Base-by-base conservation (phyloP, 1,284 basidiomycete genomes). In the Moesziomyces sp. region DNA sequence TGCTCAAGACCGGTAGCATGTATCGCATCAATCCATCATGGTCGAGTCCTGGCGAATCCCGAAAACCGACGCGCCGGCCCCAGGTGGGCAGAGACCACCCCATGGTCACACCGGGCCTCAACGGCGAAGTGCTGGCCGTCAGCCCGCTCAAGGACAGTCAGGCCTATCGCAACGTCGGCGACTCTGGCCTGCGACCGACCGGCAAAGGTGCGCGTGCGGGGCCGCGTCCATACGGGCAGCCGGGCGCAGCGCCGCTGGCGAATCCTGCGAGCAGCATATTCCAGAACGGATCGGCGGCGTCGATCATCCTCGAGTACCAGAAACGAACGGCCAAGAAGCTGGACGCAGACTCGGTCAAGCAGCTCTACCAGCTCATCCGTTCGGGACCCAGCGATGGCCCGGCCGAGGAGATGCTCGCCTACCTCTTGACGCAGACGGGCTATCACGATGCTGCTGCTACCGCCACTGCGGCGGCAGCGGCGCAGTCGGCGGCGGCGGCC, bases 11-110 rank as follows among this genome's bases (percentile, higher is more conserved):
- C 2, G 82, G 82, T 46, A 76, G 73, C 57, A 58, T 80, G 33
- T 83, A 83, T 51, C 71, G 76, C 44, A 61, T 83, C 65, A 83
- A 82, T 52, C 78, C 76, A 14, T 54, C 74, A 28, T 80, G 76
- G 73, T 76, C 70, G 24, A 79, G 78, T 16, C 77, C 72, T 40
- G 76, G 62, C 51, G 72, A 69, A 18, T 74, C 68, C 19, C 60
- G 76, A 8, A 78, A 75, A 65, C 78, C 78, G 3, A 78, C 76
- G 18, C 64, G 74, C 40, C 61, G 78, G 23, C 76, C 74, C 8
- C 76, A 78, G 52, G 72, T 78, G 21, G 78, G 74, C 18, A 61
- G 72, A 38, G 75, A 79, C 46, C 77, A 79, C 55, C 77, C 77
- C 14, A 79, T 79, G 77, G 71, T 79, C 55, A 74, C 74, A 21